phyloP scores from a whole-genome alignment of 768 basidiomycete genomes.

The Pleurotus pulmonarius region DNA sequence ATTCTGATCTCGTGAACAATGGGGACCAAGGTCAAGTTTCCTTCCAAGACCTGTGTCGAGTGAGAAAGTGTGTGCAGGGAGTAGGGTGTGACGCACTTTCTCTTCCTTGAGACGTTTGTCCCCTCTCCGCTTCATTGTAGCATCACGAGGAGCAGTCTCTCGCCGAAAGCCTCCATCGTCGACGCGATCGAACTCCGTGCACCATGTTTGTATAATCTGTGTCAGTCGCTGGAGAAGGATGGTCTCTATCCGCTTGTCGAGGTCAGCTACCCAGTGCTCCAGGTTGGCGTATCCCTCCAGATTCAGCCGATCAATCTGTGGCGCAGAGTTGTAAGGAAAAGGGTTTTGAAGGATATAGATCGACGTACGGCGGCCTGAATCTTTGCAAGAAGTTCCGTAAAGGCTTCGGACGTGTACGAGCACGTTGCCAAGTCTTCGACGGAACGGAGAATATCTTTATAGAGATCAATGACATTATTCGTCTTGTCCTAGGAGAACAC shows the following conservation, averaged over 20 bases:
- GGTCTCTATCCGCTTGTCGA: conserved; percentile 79
- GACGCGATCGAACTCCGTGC: conserved; percentile 73
- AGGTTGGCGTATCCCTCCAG: conserved; percentile 94
- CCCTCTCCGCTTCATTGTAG: conserved; percentile 59
- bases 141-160: conserved; percentile 49
- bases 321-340: not conserved
- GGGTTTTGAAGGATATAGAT: not conserved
- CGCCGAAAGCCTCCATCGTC: conserved; percentile 67
- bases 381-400: conserved; percentile 70
- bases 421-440: conserved; percentile 89
- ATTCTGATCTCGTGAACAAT: conserved; percentile 96
- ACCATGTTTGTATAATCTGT: conserved; percentile 84
- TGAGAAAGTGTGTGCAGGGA: not conserved
- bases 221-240: conserved; percentile 74
- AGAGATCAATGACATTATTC: conserved; percentile 87
- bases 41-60: conserved; percentile 57
- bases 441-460: conserved; percentile 77
- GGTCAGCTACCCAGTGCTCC: conserved; percentile 85
- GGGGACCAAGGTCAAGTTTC: conserved; percentile 73
- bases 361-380: conserved; percentile 79
- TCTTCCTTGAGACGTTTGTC: conserved; percentile 77
- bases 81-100: conserved; percentile 44
- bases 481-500: conserved; percentile 72
- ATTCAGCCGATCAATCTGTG: conserved; percentile 88
- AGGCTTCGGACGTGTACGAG: conserved; percentile 78